Conservation (phyloP, 352 stramenopile species). For the Globisporangium viniferum region DNA sequence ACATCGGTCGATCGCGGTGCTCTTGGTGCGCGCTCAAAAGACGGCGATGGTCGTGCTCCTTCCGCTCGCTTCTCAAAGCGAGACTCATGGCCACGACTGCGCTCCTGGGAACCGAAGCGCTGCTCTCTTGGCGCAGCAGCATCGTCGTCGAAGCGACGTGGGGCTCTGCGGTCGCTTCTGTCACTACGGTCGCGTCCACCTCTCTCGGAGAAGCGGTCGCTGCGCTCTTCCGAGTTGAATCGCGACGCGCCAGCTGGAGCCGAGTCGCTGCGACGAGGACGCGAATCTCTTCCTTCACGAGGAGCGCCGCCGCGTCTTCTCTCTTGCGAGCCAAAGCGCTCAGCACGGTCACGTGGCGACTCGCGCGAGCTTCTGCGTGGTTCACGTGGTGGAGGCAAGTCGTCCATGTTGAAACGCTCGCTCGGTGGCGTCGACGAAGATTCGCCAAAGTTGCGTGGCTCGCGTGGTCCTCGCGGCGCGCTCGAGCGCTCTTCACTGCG, state of each 20-base stretch:
- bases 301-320: not conserved
- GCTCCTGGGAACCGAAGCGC: not conserved
- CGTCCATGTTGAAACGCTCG: conserved; percentile 15
- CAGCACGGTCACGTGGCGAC: not conserved
- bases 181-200: not conserved
- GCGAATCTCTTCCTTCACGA: not conserved
- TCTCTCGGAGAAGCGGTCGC: not conserved
- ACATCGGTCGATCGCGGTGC: not conserved
- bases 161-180: not conserved
- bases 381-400: not conserved
- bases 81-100: not conserved
- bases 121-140: not conserved
- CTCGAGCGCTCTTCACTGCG: conserved; percentile 1
- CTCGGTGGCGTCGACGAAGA: conserved; percentile 2
- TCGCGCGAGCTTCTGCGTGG: not conserved
- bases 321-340: conserved; percentile 6
- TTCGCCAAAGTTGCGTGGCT: conserved; percentile 19
- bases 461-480: not conserved
- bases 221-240: conserved; percentile 12
- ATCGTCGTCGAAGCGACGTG: not conserved
- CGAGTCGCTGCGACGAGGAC: conserved; percentile 6
- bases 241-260: not conserved
- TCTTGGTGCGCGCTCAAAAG: conserved; percentile 3
- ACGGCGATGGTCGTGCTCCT: not conserved
- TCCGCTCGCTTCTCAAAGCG: conserved; percentile 9